These are phyloP conservation scores for Fraxinus anomala DNA, from an alignment of 257 asterid genomes.

Conservation along the genomic window DNA sequence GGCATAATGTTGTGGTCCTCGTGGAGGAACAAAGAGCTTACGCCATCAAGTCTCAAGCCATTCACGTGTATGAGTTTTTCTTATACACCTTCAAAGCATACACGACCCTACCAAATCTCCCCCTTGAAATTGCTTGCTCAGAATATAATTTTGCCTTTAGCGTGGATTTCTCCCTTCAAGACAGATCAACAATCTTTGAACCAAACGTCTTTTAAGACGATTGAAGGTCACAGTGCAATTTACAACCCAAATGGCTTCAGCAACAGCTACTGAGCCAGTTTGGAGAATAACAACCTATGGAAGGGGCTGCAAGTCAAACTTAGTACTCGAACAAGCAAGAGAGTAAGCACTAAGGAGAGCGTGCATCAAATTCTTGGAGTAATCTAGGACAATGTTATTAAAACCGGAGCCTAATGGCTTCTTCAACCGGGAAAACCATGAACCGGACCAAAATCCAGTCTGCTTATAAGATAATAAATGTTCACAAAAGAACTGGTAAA, in stretches of 20 bases:
- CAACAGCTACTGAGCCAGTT: background rate
- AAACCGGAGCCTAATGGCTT: background rate
- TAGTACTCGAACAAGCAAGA: background rate
- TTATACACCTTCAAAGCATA: background rate
- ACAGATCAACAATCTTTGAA: background rate
- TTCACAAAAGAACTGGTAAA: background rate
- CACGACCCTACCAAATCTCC: background rate
- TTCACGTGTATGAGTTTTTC: background rate
- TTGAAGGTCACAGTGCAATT: background rate
- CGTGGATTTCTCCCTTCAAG: background rate
- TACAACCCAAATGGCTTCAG: background rate
- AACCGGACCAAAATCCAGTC: background rate
- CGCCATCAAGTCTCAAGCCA: background rate
- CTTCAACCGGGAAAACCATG: background rate
- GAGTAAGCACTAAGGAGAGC: background rate
- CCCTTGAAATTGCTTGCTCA: background rate
- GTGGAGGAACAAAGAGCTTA: background rate
- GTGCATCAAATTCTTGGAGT: background rate
- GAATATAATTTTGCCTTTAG: background rate
- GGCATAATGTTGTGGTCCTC: background rate
- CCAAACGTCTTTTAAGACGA: background rate
- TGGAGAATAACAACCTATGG: background rate
- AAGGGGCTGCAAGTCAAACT: background rate
- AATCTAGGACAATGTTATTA: background rate
- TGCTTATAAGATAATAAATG: background rate